Evolutionary conservation across 495 filamentous ascomycete genomes (phyloP).

Genomic region (Collariella sp.): DNA sequence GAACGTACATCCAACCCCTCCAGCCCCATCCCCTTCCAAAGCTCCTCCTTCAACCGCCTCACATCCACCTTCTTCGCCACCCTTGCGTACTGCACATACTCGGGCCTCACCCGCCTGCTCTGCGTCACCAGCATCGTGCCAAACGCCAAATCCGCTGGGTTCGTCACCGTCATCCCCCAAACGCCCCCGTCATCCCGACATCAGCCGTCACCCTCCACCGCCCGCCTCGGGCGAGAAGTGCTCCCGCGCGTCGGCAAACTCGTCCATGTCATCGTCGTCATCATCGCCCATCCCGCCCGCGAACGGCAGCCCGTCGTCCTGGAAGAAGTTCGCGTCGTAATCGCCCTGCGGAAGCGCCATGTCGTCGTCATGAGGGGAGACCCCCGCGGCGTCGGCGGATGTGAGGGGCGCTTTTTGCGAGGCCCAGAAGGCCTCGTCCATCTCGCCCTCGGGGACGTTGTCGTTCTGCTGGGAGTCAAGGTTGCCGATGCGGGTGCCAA

Average conservation of each 20-base stretch:
- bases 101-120: conserved; percentile 68
- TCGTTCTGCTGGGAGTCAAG: conserved; percentile 34
- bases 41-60: conserved; percentile 82
- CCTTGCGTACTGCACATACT: conserved; percentile 93
- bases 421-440: conserved; percentile 96
- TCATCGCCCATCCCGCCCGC: conserved; percentile 55
- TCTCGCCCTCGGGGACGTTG: conserved; percentile 58
- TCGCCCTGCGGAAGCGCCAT: conserved; percentile 48
- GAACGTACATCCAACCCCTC: conserved; percentile 39
- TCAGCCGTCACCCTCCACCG: conserved; percentile 24
- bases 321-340: conserved; percentile 97
- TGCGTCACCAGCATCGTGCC: conserved; percentile 92
- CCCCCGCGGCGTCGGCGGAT: conserved; percentile 1
- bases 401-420: conserved; percentile 52
- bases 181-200: conserved; percentile 40
- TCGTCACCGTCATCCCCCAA: conserved; percentile 42
- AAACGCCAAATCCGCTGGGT: conserved; percentile 56
- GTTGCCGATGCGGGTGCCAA: conserved; percentile 24
- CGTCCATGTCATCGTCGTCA: conserved; percentile 59
- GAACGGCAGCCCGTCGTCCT: conserved; percentile 80
- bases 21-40: conserved; percentile 84
- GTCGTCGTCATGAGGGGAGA: conserved; percentile 29
- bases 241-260: conserved; percentile 87
- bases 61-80: conserved; percentile 99
- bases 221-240: conserved; percentile 72